phyloP scores from a whole-genome alignment of 495 filamentous ascomycete genomes.

The Aspergillus hancockii region DNA sequence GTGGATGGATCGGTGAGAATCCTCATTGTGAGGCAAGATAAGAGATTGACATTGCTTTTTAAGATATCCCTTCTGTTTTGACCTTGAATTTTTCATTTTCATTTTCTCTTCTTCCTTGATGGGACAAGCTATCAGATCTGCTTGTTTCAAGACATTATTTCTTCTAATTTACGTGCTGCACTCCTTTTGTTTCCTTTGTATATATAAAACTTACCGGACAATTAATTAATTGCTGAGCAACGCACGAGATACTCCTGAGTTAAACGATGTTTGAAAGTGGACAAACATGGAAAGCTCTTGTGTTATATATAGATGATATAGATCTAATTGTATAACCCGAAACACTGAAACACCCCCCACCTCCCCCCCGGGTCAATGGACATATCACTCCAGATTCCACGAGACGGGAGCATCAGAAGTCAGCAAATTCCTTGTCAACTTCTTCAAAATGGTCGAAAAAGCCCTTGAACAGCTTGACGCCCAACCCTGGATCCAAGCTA shows the following conservation, averaged over 20 bases:
- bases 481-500: slow-evolving; percentile 81
- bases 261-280: background rate
- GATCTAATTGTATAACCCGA: too few relatives aligned
- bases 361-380: too few relatives aligned
- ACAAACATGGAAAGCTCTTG: too few relatives aligned
- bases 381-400: background rate
- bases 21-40: background rate
- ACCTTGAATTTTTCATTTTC: background rate
- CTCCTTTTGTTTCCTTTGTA: background rate
- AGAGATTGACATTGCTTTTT: background rate
- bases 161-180: background rate
- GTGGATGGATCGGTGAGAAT: background rate
- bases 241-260: background rate
- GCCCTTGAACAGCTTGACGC: slow-evolving; percentile 83
- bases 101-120: background rate
- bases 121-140: background rate
- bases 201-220: background rate
- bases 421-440: slow-evolving; percentile 80
- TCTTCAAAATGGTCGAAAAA: slow-evolving; percentile 88
- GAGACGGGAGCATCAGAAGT: slow-evolving; percentile 29
- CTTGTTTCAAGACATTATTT: background rate
- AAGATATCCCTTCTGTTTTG: background rate
- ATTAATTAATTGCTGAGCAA: background rate
- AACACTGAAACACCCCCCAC: too few relatives aligned
- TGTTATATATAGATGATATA: too few relatives aligned